Conservation (phyloP, 306 rosid genomes). For the Medicago lupulina region DNA sequence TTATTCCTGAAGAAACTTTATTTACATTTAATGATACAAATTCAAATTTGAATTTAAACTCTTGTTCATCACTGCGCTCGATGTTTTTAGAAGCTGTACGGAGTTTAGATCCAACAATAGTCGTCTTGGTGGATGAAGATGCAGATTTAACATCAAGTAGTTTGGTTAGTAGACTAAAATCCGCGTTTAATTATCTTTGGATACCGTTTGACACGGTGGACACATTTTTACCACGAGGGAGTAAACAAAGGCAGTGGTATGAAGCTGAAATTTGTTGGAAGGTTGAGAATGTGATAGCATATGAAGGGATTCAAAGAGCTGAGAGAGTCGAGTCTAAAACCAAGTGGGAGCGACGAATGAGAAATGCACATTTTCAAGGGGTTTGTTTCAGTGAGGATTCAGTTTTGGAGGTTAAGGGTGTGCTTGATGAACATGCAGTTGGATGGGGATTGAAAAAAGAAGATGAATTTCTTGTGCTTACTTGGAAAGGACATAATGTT, state of each 20-base stretch:
- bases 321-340: constrained; percentile 67
- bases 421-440: constrained; percentile 91
- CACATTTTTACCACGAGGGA: constrained; percentile 66
- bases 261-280: constrained; percentile 88
- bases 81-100: constrained; percentile 68
- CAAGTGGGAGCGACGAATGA: constrained; percentile 78
- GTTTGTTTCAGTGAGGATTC: constrained; percentile 64
- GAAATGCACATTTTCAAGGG: constrained; percentile 59
- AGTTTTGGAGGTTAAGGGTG: constrained; percentile 64
- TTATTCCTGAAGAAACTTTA: constrained; percentile 72
- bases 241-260: constrained; percentile 83
- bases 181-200: constrained; percentile 90
- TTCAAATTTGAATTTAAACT: background rate
- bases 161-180: constrained; percentile 65
- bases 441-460: constrained; percentile 96
- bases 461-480: constrained; percentile 74
- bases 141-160: constrained; percentile 74
- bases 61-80: constrained; percentile 47
- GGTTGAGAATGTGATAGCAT: constrained; percentile 82
- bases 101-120: constrained; percentile 68
- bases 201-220: constrained; percentile 86
- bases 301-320: constrained; percentile 76
- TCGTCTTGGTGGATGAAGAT: constrained; percentile 76
- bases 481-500: constrained; percentile 96
- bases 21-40: background rate